Evolutionary conservation across 2,329 filamentous ascomycete species (phyloP), one percentile per base, ranked within the genome.

Genomic region (Cytospora chrysosperma): DNA sequence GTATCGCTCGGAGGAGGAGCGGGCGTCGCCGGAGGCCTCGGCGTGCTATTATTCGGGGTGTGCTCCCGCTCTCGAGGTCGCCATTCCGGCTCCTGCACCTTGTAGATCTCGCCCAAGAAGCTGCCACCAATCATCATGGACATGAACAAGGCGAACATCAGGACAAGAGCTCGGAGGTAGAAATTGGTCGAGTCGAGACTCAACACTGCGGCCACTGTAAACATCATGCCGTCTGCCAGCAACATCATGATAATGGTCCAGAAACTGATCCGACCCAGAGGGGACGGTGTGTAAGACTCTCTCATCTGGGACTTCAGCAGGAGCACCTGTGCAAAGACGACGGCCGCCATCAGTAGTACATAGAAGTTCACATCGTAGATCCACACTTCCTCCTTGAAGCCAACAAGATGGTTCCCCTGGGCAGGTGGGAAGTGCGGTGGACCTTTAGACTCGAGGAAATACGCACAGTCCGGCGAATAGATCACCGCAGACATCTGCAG

Each of bases 381-480:
- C 66, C 84, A 84, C 15, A 85, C 76, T 72, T 89, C 86, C 55
- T 84, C 80, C 70, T 89, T 90, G 69, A 84, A 78, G 10, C 87
- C 87, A 1, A 79, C 71, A 4, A 89, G 76, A 70, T 89, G 86
- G 10, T 81, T 75, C 1, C 81, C 81, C 34, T 86, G 82, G 6
- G 73, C 73, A 0, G 79, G 76, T 0, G 83, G 70, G 64, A 80
- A 87, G 17, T 78, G 75, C 0, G 87, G 87, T 1, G 86, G 85
- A 0, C 88, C 88, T 69, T 85, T 87, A 17, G 84, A 84, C 69
- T 88, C 85, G 37, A 90, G 76, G 65, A 88, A 87, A 73, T 85
- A 89, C 4, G 81, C 84, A 69, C 88, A 90, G 71, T 90, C 88
- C 1, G 88, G 88, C 13, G 88, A 90, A 74, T 86, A 89, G 21